Evolutionary conservation across 2,329 filamentous ascomycete genomes (phyloP).

Genomic region (Pestalotiopsis sp.): DNA sequence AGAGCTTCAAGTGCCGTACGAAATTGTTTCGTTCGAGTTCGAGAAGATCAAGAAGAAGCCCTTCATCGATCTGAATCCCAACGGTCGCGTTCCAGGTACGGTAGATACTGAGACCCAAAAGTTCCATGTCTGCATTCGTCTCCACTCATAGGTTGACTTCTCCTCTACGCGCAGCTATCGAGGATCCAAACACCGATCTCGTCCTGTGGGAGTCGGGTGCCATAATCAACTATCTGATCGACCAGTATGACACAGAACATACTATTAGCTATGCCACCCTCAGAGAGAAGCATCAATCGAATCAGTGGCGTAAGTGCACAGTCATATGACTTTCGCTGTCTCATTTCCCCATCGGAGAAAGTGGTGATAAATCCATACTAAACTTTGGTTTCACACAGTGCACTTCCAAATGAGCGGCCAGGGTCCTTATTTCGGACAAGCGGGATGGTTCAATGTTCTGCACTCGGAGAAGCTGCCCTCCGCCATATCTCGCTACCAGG

Average conservation of each 20-base stretch:
- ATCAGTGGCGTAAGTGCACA: conserved; percentile 43
- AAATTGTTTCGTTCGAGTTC: conserved; percentile 16
- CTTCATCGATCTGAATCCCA: conserved; percentile 32
- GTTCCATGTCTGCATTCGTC: not conserved
- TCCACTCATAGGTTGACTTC: not conserved
- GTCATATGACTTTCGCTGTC: not conserved
- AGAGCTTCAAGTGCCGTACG: conserved; percentile 33
- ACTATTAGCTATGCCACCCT: conserved; percentile 34
- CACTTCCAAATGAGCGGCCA: conserved; percentile 41
- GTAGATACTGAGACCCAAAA: too few relatives aligned
- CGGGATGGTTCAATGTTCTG: conserved; percentile 32
- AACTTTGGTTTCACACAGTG: not conserved
- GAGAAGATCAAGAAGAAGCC: conserved; percentile 29
- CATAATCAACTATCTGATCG: conserved; percentile 50
- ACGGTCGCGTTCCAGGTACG: conserved; percentile 31
- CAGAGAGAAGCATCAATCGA: conserved; percentile 28
- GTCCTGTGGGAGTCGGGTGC: conserved; percentile 52
- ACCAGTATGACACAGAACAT: conserved; percentile 43
- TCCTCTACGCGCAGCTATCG: conserved; percentile 20
- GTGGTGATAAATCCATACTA: not conserved
- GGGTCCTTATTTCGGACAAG: conserved; percentile 45
- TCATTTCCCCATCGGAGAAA: not conserved
- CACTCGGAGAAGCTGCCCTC: conserved; percentile 34
- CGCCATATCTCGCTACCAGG: conserved; percentile 28
- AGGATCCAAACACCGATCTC: conserved; percentile 45